Evolutionary conservation across 1,284 basidiomycete genomes (phyloP), one percentile per base, ranked within the genome.

Genomic region (Fomitopsis palustris): DNA sequence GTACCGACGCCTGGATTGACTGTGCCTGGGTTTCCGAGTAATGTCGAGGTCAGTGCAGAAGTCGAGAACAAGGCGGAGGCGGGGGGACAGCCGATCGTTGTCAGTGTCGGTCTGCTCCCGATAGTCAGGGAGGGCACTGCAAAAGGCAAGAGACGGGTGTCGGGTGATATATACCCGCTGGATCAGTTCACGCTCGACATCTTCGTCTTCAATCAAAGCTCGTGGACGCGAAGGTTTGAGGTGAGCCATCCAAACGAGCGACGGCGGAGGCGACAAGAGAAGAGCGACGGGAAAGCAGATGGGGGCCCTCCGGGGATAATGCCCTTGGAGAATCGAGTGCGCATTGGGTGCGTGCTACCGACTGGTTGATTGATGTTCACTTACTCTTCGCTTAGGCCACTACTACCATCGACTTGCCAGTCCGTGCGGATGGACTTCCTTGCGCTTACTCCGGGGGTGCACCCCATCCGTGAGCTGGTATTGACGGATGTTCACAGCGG

Each of bases 341-440:
- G 92, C 12, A 84, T 95, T 55, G 93, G 90, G 90, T 91, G 65
- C 68, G 86, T 78, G 1, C 3, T 17, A 5, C 21, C 25, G 23
- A 37, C n/a, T 35, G 35, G 25, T 31, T n/a, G n/a, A n/a, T n/a
- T n/a, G n/a, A n/a, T n/a, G n/a, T n/a, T n/a, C n/a, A n/a, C n/a
- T 29, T 16, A 45, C 23, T 60, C 57, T 47, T 51, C 14, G n/a
- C n/a, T 16, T 16, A 62, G 93, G 9, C 93, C 93, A 0, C 78
- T 96, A 16, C 78, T 85, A 16, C 90, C 92, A 2, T 86, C 85
- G 9, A 87, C 92, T 1, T 93, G 90, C 68, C 90, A 95, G 67
- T 90, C 89, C 21, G 88, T 95, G n/a, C 79, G 92, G 37, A 90
- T 95, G 83, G 82, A 89, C 56, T 95, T 95, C 69, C 72, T 95